Conservation (phyloP, 768 basidiomycete species). For the Rhizopogon rudus region DNA sequence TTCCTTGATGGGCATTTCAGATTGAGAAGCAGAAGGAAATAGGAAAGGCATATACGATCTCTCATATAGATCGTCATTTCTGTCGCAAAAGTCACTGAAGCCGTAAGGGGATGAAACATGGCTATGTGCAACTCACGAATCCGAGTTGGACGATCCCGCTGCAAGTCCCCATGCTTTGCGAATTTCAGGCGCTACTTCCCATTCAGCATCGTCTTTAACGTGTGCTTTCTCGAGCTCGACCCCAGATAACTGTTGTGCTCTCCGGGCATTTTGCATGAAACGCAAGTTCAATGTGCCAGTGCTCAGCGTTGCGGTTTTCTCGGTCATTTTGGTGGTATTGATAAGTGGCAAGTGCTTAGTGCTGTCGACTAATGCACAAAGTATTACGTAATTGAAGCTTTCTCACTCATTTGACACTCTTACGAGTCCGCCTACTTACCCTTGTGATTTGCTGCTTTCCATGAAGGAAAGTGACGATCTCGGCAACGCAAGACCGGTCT, state of each 20-base stretch:
- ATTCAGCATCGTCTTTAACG: constrained; percentile 59
- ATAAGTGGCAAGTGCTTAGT: background rate
- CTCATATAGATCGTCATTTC: constrained; percentile 34
- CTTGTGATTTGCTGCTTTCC: too few species aligned
- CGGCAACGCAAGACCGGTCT: background rate
- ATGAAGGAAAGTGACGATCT: background rate
- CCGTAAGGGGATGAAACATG: constrained; percentile 1
- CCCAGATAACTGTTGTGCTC: constrained; percentile 45
- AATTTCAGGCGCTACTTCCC: constrained; percentile 53
- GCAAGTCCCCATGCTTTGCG: constrained; percentile 46
- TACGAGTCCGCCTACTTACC: too few species aligned
- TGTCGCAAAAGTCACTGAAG: background rate
- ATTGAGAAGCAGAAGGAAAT: constrained; percentile 35
- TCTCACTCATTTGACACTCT: too few species aligned
- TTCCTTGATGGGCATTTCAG: constrained; percentile 18
- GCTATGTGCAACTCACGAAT: constrained; percentile 6
- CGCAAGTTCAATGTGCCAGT: constrained; percentile 59
- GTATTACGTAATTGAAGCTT: background rate
- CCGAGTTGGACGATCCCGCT: background rate
- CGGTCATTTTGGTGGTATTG: constrained; percentile 14
- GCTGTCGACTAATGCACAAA: background rate
- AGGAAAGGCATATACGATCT: constrained; percentile 64
- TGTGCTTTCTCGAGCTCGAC: constrained; percentile 48
- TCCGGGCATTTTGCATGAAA: constrained; percentile 71
- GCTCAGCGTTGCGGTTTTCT: constrained; percentile 46